phyloP scores from a whole-genome alignment of 2,329 filamentous ascomycete species.

The Ophiognomonia clavigignenti-juglandacearum region DNA sequence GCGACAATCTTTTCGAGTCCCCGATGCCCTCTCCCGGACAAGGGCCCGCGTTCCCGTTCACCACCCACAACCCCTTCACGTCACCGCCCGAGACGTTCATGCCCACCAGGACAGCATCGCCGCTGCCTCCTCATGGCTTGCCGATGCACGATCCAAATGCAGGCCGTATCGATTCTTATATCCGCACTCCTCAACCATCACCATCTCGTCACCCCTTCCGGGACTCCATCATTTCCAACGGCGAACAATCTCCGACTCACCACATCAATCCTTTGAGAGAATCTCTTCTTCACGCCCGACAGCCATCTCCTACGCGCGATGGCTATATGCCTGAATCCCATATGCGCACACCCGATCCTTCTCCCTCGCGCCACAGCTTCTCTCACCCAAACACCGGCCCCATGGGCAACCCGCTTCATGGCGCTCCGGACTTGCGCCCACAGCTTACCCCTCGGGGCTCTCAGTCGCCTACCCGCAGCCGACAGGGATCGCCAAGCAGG shows the following conservation, averaged over 20 bases:
- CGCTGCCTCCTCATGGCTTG: constrained; percentile 4
- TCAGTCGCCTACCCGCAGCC: constrained; percentile 12
- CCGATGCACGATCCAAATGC: constrained; percentile 1
- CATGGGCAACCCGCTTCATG: constrained; percentile 9
- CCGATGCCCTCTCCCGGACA: constrained; percentile 15
- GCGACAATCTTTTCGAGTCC: constrained; percentile 11
- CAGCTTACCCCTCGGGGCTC: constrained; percentile 4
- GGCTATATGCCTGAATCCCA: constrained; percentile 5
- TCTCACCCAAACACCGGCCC: constrained; percentile 10
- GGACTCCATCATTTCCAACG: constrained; percentile 13
- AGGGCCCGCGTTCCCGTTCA: constrained; percentile 8
- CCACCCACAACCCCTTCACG: constrained; percentile 14
- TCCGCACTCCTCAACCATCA: constrained; percentile 12
- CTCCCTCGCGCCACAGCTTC: constrained; percentile 15
- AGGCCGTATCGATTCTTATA: constrained; percentile 5
- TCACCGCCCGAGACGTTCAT: constrained; percentile 13
- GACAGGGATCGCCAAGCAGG: constrained; percentile 1
- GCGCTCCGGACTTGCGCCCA: constrained; percentile 13
- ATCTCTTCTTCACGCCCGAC: constrained; percentile 12
- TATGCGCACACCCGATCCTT: constrained; percentile 13
- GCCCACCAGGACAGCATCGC: constrained; percentile 13
- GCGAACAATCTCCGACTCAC: constrained; percentile 12
- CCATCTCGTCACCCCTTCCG: constrained; percentile 11
- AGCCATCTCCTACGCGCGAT: constrained; percentile 11
- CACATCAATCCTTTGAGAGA: constrained; percentile 13